These are phyloP conservation scores for Luvunga scandens DNA, from an alignment of 345 rosid genomes.

Conservation along the genomic window DNA sequence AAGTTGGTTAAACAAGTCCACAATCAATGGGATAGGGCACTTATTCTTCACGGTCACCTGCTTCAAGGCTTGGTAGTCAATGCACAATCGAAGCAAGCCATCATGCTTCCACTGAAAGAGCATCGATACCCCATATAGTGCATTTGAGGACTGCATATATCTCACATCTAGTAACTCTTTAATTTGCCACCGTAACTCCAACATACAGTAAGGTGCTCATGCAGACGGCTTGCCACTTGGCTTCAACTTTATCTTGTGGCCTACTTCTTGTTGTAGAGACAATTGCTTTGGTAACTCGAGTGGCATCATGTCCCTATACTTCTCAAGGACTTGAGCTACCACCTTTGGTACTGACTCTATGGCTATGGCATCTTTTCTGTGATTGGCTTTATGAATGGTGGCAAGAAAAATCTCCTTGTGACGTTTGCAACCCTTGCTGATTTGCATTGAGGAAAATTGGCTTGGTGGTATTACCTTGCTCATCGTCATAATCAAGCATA, in stretches of 20 bases:
- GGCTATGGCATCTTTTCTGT: too few species aligned
- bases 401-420: too few species aligned
- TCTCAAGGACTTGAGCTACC: too few species aligned
- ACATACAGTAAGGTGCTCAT: rapidly evolving
- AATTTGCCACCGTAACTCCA: neutral
- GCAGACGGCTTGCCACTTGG: rapidly evolving
- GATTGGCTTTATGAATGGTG: too few species aligned
- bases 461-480: too few species aligned
- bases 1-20: neutral
- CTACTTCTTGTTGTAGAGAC: rapidly evolving
- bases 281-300: neutral
- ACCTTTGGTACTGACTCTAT: too few species aligned
- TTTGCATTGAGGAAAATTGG: too few species aligned
- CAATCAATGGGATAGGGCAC: neutral
- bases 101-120: neutral
- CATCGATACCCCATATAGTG: rapidly evolving
- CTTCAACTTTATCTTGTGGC: neutral
- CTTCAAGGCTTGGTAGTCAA: neutral
- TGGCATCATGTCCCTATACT: neutral
- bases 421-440: rapidly evolving
- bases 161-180: rapidly evolving
- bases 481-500: too few species aligned
- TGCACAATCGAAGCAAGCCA: neutral
- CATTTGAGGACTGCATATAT: neutral
- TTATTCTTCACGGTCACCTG: neutral